A percentile compares a stretch with the other conserved stretches of the same genome.
Evolutionary conservation across 345 rosid species (phyloP).

Genomic region (Gossypium sturtianum): DNA sequence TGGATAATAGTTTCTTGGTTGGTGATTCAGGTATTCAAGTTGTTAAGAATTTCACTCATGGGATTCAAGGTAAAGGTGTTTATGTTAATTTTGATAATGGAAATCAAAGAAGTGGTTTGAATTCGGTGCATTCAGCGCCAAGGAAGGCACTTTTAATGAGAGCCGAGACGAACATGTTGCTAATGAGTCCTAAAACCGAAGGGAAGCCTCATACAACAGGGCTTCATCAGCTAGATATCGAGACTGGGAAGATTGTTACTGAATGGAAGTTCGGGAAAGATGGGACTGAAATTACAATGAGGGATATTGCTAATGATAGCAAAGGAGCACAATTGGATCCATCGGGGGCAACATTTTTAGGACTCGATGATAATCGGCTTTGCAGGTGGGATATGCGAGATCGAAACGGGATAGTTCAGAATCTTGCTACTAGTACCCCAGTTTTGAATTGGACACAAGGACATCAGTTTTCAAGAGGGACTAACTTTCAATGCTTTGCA

Average conservation of each 20-base stretch:
- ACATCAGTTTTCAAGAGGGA: slow-evolving; percentile 98
- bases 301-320: slow-evolving; percentile 84
- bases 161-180: slow-evolving; percentile 94
- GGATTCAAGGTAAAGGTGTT: slow-evolving; percentile 92
- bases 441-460: slow-evolving; percentile 92
- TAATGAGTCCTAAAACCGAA: slow-evolving; percentile 84
- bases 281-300: slow-evolving; percentile 91
- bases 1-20: slow-evolving; percentile 94
- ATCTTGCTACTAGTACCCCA: slow-evolving; percentile 68
- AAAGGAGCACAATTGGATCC: slow-evolving; percentile 97
- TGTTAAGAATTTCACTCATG: slow-evolving; percentile 82
- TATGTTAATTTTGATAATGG: slow-evolving; percentile 68
- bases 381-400: slow-evolving; percentile 99
- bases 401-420: slow-evolving; percentile 79
- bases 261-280: slow-evolving; percentile 96
- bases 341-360: slow-evolving; percentile 87
- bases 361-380: slow-evolving; percentile 89
- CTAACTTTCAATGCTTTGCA: slow-evolving; percentile 96
- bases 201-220: slow-evolving; percentile 65
- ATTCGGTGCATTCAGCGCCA: slow-evolving; percentile 53
- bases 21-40: slow-evolving; percentile 91
- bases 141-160: slow-evolving; percentile 91
- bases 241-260: slow-evolving; percentile 81
- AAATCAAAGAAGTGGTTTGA: slow-evolving; percentile 27
- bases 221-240: slow-evolving; percentile 94